Percentiles rank a stretch among this genome's conserved stretches.
Evolutionary conservation across 306 rosid species (phyloP).

Genomic region (Cucumis hystrix): DNA sequence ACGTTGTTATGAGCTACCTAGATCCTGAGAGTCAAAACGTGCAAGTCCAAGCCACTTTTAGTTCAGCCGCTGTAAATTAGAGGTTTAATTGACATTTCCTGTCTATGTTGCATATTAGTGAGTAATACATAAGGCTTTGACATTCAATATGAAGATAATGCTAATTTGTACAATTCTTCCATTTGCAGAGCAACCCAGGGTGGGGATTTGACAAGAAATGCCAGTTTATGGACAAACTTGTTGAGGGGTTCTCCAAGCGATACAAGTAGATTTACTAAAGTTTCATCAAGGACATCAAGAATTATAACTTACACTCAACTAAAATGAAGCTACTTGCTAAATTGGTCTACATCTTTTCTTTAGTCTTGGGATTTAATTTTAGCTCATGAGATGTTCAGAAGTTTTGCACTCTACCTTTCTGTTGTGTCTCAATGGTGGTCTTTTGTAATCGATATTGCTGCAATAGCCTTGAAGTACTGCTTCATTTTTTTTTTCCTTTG

Average conservation of each 20-base stretch:
- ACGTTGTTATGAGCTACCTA: not conserved
- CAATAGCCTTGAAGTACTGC: not conserved
- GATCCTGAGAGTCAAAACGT: not conserved
- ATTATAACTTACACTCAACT: not conserved
- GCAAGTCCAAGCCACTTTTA: not conserved
- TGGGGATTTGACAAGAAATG: slow-evolving; percentile 90
- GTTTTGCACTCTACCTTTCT: not conserved
- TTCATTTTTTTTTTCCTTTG: not conserved
- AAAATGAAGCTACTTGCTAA: not conserved
- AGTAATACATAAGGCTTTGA: not conserved
- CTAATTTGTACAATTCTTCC: not conserved
- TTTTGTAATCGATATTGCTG: not conserved
- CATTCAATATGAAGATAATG: not conserved
- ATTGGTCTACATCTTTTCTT: not conserved
- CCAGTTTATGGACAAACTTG: slow-evolving; percentile 81
- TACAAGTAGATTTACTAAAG: slow-evolving; percentile 26
- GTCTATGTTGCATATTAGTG: not conserved
- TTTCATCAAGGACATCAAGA: not conserved
- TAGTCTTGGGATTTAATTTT: not conserved
- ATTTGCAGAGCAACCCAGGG: slow-evolving; percentile 81
- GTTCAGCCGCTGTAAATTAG: not conserved
- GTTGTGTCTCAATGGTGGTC: not conserved
- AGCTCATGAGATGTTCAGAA: not conserved
- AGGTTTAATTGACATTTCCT: not conserved
- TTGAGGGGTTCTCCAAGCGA: slow-evolving; percentile 47